Evolutionary conservation across 164 flowering plant species (phyloP).

Genomic region (Pachysandra terminalis): DNA sequence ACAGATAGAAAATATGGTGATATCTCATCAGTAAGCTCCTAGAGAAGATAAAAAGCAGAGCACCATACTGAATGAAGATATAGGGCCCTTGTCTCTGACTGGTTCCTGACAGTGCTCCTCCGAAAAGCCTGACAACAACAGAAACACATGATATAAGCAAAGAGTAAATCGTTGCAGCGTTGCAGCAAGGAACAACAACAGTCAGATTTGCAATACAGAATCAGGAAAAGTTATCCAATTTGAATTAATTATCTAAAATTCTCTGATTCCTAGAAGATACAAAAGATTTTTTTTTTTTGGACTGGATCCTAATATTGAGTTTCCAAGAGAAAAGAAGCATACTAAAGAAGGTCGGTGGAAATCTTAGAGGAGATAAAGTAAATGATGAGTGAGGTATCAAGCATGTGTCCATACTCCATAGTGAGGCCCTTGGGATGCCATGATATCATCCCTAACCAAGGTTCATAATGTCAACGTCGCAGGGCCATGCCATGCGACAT

Average conservation of each 20-base stretch:
- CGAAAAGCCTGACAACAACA: slow-evolving; percentile 52
- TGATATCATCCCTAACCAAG: too few species aligned
- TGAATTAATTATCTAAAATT: background rate
- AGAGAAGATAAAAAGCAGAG: background rate
- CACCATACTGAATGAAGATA: slow-evolving; percentile 76
- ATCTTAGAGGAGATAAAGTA: too few species aligned
- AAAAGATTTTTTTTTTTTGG: too few species aligned
- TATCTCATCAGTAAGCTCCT: background rate
- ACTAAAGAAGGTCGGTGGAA: too few species aligned
- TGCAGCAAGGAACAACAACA: slow-evolving; percentile 8
- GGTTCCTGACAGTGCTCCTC: slow-evolving; percentile 33
- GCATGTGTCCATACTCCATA: too few species aligned
- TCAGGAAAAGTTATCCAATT: background rate
- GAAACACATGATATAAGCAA: background rate
- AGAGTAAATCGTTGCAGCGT: background rate
- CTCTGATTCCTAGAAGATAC: too few species aligned
- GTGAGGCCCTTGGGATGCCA: too few species aligned
- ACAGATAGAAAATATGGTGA: background rate
- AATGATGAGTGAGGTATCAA: too few species aligned
- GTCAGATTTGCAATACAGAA: background rate
- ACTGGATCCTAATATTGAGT: too few species aligned
- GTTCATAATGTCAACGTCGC: too few species aligned
- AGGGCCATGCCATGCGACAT: too few species aligned
- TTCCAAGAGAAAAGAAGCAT: too few species aligned
- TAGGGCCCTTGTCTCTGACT: slow-evolving; percentile 44